Evolutionary conservation across 345 rosid species (phyloP).

Genomic region (Firmiana major): DNA sequence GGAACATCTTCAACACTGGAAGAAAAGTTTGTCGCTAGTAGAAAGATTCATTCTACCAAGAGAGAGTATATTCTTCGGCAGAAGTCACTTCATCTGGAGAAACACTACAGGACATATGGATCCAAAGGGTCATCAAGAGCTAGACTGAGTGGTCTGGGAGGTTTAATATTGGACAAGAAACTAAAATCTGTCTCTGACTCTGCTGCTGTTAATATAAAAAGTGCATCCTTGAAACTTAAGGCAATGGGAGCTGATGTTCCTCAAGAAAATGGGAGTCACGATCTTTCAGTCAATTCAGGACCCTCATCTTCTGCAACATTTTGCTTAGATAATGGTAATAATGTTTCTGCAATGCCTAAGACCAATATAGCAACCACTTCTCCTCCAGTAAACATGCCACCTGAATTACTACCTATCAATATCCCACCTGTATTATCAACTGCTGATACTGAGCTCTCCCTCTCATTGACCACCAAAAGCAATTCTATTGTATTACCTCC

Average conservation of each 20-base stretch:
- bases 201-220: conserved; percentile 40
- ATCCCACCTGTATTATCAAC: conserved; percentile 29
- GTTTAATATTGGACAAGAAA: conserved; percentile 56
- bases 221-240: conserved; percentile 44
- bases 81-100: conserved; percentile 68
- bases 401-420: conserved; percentile 27
- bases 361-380: conserved; percentile 23
- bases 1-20: conserved; percentile 50
- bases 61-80: conserved; percentile 71
- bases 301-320: conserved; percentile 32
- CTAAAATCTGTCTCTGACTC: conserved; percentile 49
- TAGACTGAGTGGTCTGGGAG: conserved; percentile 52
- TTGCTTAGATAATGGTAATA: conserved; percentile 27
- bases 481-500: conserved; percentile 34
- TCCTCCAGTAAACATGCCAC: conserved; percentile 17
- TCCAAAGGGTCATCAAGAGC: conserved; percentile 57
- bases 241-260: conserved; percentile 41
- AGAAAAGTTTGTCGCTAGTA: conserved; percentile 56
- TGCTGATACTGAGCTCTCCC: conserved; percentile 62
- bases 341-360: conserved; percentile 29
- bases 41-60: conserved; percentile 59
- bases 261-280: conserved; percentile 36
- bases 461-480: conserved; percentile 48
- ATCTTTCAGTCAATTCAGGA: conserved; percentile 21
- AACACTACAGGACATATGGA: conserved; percentile 51